Evolutionary conservation across 495 filamentous ascomycete genomes (phyloP).

Genomic region (Geoglossum glabrum): DNA sequence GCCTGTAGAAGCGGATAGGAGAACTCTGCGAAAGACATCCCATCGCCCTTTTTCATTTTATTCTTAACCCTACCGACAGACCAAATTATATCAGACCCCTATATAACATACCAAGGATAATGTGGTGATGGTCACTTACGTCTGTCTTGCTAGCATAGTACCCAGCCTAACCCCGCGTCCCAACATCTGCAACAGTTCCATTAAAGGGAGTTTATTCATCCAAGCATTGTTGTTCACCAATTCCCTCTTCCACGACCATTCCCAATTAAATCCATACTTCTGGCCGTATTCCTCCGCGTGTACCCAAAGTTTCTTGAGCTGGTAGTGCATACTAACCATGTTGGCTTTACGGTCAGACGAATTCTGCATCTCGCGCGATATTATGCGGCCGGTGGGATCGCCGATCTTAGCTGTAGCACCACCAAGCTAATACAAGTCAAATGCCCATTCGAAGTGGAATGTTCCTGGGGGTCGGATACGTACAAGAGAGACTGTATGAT

Average conservation of each 20-base stretch:
- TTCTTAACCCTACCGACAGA: slow-evolving; percentile 45
- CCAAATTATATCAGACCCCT: neutral
- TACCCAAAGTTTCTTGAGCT: slow-evolving; percentile 56
- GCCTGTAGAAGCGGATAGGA: slow-evolving; percentile 80
- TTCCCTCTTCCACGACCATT: slow-evolving; percentile 41
- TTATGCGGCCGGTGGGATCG: slow-evolving; percentile 63
- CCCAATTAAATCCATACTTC: slow-evolving; percentile 37
- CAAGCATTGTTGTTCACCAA: slow-evolving; percentile 64
- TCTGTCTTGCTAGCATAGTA: slow-evolving; percentile 74
- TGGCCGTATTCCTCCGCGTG: slow-evolving; percentile 43
- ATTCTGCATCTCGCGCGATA: slow-evolving; percentile 38
- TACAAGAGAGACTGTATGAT: slow-evolving; percentile 48
- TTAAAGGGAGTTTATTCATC: slow-evolving; percentile 46
- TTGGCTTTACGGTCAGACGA: slow-evolving; percentile 40
- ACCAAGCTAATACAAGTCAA: slow-evolving; percentile 35
- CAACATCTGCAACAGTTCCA: slow-evolving; percentile 52
- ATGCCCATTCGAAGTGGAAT: neutral
- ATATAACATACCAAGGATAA: neutral
- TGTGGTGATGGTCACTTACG: slow-evolving; percentile 33
- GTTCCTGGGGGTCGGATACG: slow-evolving; percentile 8
- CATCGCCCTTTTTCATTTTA: slow-evolving; percentile 58
- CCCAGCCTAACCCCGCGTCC: slow-evolving; percentile 56
- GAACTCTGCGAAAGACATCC: slow-evolving; percentile 89
- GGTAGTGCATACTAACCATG: slow-evolving; percentile 55
- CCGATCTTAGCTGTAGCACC: slow-evolving; percentile 73